A percentile compares a stretch with the other conserved stretches of the same genome.
phyloP scores from a whole-genome alignment of 805 yeast genomes.

The Yarrowia sp. region DNA sequence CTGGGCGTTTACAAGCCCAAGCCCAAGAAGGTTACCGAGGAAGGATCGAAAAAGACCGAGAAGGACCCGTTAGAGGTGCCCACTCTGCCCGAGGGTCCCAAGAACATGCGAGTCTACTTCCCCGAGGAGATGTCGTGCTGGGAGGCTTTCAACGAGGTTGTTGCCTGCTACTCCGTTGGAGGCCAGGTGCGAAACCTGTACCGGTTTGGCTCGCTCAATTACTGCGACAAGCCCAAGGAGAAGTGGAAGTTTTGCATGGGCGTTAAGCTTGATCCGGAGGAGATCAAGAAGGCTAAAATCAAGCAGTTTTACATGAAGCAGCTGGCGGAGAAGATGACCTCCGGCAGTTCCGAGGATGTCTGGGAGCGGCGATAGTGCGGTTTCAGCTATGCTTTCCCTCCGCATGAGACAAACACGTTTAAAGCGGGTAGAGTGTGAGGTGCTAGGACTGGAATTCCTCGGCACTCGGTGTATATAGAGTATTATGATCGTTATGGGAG shows the following conservation, averaged over 20 bases:
- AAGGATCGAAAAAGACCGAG: background rate
- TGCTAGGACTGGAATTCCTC: too few species aligned
- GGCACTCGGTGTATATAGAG: too few species aligned
- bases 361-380: constrained; percentile 55
- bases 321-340: constrained; percentile 56
- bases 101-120: constrained; percentile 31
- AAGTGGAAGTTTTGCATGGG: constrained; percentile 79
- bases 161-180: constrained; percentile 84
- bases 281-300: constrained; percentile 49
- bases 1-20: constrained; percentile 16
- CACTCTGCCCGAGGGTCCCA: constrained; percentile 11
- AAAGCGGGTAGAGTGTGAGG: too few species aligned
- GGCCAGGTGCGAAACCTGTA: constrained; percentile 85
- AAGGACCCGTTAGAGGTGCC: constrained; percentile 18
- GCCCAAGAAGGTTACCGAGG: background rate
- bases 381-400: too few species aligned
- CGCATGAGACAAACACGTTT: too few species aligned
- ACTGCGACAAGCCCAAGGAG: constrained; percentile 66
- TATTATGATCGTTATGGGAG: too few species aligned
- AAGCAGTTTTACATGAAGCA: constrained; percentile 69
- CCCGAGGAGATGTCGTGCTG: constrained; percentile 62
- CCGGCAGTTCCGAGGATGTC: constrained; percentile 80
- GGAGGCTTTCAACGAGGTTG: constrained; percentile 82
- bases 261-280: constrained; percentile 56
- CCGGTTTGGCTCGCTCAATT: constrained; percentile 72